phyloP scores from a whole-genome alignment of 2,329 filamentous ascomycete species.

The Ceratocystis eucalypticola region DNA sequence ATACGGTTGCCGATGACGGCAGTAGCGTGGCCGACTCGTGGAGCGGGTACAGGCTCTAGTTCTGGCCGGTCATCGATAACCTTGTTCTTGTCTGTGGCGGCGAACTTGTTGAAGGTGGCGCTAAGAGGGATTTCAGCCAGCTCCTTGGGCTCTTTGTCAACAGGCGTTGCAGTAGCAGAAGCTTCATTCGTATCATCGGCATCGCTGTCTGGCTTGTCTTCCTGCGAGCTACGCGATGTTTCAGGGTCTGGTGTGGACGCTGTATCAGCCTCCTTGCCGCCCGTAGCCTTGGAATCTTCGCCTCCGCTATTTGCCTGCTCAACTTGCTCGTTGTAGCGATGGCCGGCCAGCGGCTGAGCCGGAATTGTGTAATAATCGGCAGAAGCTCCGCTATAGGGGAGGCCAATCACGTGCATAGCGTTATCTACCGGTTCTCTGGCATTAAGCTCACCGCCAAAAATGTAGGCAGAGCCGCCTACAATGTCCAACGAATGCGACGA shows the following conservation, averaged over 20 bases:
- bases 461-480: slow-evolving; percentile 40
- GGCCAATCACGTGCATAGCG: slow-evolving; percentile 50
- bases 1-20: slow-evolving; percentile 55
- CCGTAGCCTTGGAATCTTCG: slow-evolving; percentile 22
- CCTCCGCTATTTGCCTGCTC: slow-evolving; percentile 24
- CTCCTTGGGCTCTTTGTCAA: slow-evolving; percentile 22
- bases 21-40: slow-evolving; percentile 61
- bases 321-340: neutral
- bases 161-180: neutral
- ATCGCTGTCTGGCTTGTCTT: slow-evolving; percentile 21
- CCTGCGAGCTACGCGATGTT: slow-evolving; percentile 11
- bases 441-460: slow-evolving; percentile 65
- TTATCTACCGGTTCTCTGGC: slow-evolving; percentile 58
- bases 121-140: slow-evolving; percentile 33
- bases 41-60: slow-evolving; percentile 41
- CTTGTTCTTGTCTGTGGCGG: slow-evolving; percentile 30
- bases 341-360: slow-evolving; percentile 28
- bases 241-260: slow-evolving; percentile 21
- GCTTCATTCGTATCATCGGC: neutral
- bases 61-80: slow-evolving; percentile 22
- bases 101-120: slow-evolving; percentile 22
- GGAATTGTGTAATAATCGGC: slow-evolving; percentile 48
- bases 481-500: slow-evolving; percentile 62
- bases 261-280: slow-evolving; percentile 15
- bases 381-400: slow-evolving; percentile 43